These are phyloP conservation scores for Cucurbitaria berberidis DNA, from an alignment of 2,329 filamentous ascomycete species.

Conservation along the genomic window DNA sequence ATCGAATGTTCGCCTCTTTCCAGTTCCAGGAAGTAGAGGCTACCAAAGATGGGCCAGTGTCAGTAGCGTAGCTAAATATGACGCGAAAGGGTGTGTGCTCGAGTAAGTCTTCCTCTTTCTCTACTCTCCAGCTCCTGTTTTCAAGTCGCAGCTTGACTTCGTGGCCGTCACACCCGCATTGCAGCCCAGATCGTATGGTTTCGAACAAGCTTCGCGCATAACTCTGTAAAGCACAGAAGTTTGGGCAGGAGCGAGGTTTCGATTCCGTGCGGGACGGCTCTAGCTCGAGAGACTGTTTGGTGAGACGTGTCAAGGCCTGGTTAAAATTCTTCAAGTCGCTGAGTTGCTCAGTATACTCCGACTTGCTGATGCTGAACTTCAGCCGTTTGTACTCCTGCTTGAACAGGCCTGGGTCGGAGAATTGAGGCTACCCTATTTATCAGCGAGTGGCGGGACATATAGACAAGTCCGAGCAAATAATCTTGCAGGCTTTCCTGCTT, in stretches of 20 bases:
- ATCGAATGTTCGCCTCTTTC: slow-evolving; percentile 25
- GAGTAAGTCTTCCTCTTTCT: slow-evolving; percentile 11
- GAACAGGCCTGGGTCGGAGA: slow-evolving; percentile 27
- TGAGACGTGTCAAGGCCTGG: slow-evolving; percentile 26
- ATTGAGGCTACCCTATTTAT: slow-evolving; percentile 19
- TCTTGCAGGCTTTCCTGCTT: too few species aligned
- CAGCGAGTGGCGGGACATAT: neutral
- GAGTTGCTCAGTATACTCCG: slow-evolving; percentile 31
- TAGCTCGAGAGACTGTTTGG: slow-evolving; percentile 28
- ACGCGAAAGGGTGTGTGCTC: slow-evolving; percentile 21
- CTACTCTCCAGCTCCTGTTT: slow-evolving; percentile 3
- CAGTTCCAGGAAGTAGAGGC: neutral
- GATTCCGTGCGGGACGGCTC: slow-evolving; percentile 14
- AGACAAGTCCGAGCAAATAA: neutral
- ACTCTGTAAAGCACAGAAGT: slow-evolving; percentile 27
- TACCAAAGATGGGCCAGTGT: neutral
- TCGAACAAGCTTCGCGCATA: slow-evolving; percentile 22
- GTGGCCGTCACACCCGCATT: slow-evolving; percentile 28
- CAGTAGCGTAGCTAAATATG: slow-evolving; percentile 16
- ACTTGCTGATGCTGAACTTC: slow-evolving; percentile 32
- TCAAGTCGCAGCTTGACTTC: slow-evolving; percentile 31
- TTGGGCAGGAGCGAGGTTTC: slow-evolving; percentile 15
- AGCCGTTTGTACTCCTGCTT: slow-evolving; percentile 34
- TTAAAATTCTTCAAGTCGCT: slow-evolving; percentile 27
- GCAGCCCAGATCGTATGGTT: slow-evolving; percentile 17